phyloP scores from a whole-genome alignment of 1,284 basidiomycete genomes.

The Puccinia hordei region DNA sequence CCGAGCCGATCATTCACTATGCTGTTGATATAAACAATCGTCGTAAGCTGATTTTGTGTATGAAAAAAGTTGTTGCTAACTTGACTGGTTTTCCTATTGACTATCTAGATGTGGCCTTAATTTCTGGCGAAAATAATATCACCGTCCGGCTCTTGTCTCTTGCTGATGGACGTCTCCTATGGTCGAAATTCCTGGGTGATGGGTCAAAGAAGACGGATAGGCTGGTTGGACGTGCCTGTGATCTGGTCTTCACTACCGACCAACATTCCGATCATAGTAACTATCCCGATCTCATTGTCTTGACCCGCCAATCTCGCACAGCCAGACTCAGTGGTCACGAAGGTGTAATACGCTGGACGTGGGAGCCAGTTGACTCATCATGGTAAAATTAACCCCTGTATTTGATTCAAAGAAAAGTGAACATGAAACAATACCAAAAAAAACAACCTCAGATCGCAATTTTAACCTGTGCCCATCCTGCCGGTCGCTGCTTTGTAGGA shows the following conservation, averaged over 20 bases:
- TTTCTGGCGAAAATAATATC: conserved; percentile 26
- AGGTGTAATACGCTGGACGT: conserved; percentile 39
- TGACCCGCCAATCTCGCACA: not conserved
- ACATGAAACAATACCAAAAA: not conserved
- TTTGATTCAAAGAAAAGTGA: not conserved
- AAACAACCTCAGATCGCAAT: not conserved
- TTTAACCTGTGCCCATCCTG: not conserved
- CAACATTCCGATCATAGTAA: conserved; percentile 30
- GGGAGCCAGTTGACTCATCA: conserved; percentile 14
- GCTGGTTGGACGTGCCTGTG: not conserved
- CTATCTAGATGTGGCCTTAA: conserved; percentile 36
- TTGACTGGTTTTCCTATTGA: not conserved
- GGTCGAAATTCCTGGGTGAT: conserved; percentile 31
- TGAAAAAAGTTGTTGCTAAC: not conserved
- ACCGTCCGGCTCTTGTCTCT: conserved; percentile 25
- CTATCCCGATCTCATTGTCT: conserved; percentile 42
- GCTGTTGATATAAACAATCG: conserved; percentile 34
- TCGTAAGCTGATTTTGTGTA: conserved; percentile 6
- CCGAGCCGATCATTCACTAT: conserved; percentile 47
- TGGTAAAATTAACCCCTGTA: conserved; percentile 10
- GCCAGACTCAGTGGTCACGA: conserved; percentile 24
- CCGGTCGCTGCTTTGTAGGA: conserved; percentile 1
- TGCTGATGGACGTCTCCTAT: conserved; percentile 34
- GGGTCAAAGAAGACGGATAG: not conserved
- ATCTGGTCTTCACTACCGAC: conserved; percentile 48